Evolutionary conservation across 2,329 filamentous ascomycete genomes (phyloP).

Genomic region (Pseudocercospora crystallina): DNA sequence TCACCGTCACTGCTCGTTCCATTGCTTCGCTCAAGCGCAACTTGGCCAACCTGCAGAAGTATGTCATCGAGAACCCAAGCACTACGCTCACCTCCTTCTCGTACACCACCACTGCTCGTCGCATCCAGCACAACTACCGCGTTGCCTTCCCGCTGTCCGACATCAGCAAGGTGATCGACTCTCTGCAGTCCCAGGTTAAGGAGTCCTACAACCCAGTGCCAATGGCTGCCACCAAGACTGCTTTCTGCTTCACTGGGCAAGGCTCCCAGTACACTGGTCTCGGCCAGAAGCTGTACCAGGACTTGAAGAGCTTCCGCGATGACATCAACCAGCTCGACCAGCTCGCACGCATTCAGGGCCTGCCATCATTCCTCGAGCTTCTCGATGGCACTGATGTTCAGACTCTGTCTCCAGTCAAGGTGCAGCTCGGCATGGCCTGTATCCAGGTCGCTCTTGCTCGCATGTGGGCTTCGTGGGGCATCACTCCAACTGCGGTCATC

Average conservation of each 20-base stretch:
- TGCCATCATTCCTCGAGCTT: slow-evolving; percentile 52
- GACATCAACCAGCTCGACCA: slow-evolving; percentile 53
- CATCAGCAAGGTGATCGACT: slow-evolving; percentile 48
- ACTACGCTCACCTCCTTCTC: slow-evolving; percentile 50
- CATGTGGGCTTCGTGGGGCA: slow-evolving; percentile 55
- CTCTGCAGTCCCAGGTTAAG: slow-evolving; percentile 49
- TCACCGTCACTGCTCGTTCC: slow-evolving; percentile 53
- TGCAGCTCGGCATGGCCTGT: slow-evolving; percentile 54
- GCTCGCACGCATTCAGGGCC: slow-evolving; percentile 45
- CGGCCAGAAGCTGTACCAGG: slow-evolving; percentile 51
- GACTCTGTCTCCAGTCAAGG: slow-evolving; percentile 52
- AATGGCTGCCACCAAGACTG: slow-evolving; percentile 52
- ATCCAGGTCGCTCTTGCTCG: slow-evolving; percentile 54
- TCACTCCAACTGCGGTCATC: slow-evolving; percentile 55
- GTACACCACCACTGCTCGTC: slow-evolving; percentile 54
- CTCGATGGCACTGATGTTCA: slow-evolving; percentile 50
- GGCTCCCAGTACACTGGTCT: slow-evolving; percentile 55
- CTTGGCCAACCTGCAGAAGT: slow-evolving; percentile 48
- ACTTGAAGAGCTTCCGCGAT: slow-evolving; percentile 48
- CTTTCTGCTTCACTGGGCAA: slow-evolving; percentile 55
- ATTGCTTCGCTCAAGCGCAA: slow-evolving; percentile 54
- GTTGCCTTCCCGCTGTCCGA: slow-evolving; percentile 49
- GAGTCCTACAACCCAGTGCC: slow-evolving; percentile 54
- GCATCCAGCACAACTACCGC: slow-evolving; percentile 56
- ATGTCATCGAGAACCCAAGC: slow-evolving; percentile 45